A percentile compares a stretch with the other conserved stretches of the same genome.
These are phyloP conservation scores for Nemania sp. DNA, from an alignment of 2,329 filamentous ascomycete species.

Conservation along the genomic window DNA sequence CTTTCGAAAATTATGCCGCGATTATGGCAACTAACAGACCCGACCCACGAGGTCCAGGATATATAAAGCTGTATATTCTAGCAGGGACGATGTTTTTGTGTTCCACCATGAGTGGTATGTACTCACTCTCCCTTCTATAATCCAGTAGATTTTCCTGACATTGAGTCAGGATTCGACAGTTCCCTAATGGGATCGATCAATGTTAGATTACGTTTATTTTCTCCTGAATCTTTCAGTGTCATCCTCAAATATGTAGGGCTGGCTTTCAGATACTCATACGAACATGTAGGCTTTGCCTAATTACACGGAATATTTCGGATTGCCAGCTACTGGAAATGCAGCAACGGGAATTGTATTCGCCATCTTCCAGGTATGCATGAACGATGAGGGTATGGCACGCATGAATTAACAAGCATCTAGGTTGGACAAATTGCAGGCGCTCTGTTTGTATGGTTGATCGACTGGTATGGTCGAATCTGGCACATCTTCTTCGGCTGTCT, in stretches of 20 bases:
- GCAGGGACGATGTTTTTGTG: conserved; percentile 40
- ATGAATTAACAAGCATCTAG: conserved; percentile 27
- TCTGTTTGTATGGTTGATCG: conserved; percentile 49
- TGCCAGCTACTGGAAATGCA: conserved; percentile 43
- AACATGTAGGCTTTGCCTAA: conserved; percentile 41
- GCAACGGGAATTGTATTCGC: conserved; percentile 51
- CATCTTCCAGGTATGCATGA: conserved; percentile 44
- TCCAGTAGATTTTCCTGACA: background rate
- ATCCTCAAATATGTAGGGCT: too few relatives aligned
- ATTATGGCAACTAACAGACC: conserved; percentile 42
- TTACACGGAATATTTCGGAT: conserved; percentile 47
- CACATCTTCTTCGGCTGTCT: conserved; percentile 52
- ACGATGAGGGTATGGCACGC: too few relatives aligned
- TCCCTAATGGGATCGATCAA: conserved; percentile 52
- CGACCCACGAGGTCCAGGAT: conserved; percentile 38
- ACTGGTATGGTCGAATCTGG: conserved; percentile 49
- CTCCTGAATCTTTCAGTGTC: background rate
- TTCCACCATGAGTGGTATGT: conserved; percentile 48
- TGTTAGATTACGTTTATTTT: conserved; percentile 28
- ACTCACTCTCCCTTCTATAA: background rate
- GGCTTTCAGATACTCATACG: background rate
- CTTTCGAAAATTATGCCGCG: conserved; percentile 38
- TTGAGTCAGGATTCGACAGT: conserved; percentile 45
- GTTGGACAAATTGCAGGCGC: conserved; percentile 50
- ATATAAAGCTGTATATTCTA: conserved; percentile 40